Evolutionary conservation across 768 basidiomycete species (phyloP), one percentile per base, ranked within the genome.

Genomic region (Tylopilus intermedius): DNA sequence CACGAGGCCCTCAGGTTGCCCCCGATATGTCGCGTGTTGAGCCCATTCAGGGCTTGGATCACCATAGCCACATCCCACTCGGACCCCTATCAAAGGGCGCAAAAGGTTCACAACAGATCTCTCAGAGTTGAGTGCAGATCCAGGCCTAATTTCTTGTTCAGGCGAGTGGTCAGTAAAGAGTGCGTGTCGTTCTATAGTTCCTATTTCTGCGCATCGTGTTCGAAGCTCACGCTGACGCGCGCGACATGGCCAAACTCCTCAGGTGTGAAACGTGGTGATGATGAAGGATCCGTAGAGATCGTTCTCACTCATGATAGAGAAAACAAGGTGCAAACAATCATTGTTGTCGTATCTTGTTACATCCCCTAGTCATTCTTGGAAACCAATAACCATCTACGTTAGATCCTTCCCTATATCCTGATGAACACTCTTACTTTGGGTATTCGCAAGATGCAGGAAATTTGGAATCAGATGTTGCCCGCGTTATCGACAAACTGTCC

Each of bases 361-460:
- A 11, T 11, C 13, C n/a, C 21, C 10, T 30, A 6, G 2, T 5
- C 15, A 32, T 22, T 10, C 18, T 32, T n/a, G 26, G 4, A 32
- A 26, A 32, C 9, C 9, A 29, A 35, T 57, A 26, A 55, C 8
- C 30, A 46, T n/a, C n/a, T 22, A 47, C 39, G 18, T 30, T 55
- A 84, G 84, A 86, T 59, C 79, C 83, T 2, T 81, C 84, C 9
- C 81, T 83, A 47, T 88, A 88, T 61, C 86, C 86, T 1, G 68
- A 69, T 26, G 72, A 69, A 53, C 85, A 87, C 62, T 72, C 75
- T 0, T 76, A 78, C 49, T 78, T 86, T 59, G 75, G 80, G 47
- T 83, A 80, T 55, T 73, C 79, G 13, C 72, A 75, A 35, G 78
- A 81, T 49, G 62, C 63, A 3, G 73, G 48, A 5, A 38, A 75